phyloP scores from a whole-genome alignment of 2,329 filamentous ascomycete genomes.

The Fusarium xyrophilum region DNA sequence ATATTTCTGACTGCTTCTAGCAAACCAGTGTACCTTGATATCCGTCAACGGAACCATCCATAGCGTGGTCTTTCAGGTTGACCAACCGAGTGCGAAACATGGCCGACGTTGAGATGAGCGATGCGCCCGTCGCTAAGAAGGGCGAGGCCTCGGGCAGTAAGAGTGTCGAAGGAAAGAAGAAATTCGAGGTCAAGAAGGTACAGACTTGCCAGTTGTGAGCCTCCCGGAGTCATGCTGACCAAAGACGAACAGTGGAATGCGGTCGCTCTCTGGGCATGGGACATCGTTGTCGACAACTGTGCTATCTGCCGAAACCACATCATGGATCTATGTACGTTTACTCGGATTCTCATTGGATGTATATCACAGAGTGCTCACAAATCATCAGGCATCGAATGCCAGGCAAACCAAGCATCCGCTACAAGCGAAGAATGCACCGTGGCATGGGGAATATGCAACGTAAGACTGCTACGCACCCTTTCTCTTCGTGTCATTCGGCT shows the following conservation, averaged over 20 bases:
- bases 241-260: slow-evolving; percentile 82
- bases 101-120: slow-evolving; percentile 97
- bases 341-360: not conserved
- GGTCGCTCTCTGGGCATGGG: slow-evolving; percentile 98
- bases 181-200: slow-evolving; percentile 99
- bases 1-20: slow-evolving; percentile 9
- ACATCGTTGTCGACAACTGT: slow-evolving; percentile 99
- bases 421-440: slow-evolving; percentile 99
- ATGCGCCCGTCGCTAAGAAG: slow-evolving; percentile 72
- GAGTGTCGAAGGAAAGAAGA: slow-evolving; percentile 78
- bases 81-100: slow-evolving; percentile 55
- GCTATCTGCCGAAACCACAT: slow-evolving; percentile 99
- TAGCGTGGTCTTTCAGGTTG: not conserved
- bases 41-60: not conserved
- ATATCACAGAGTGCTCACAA: slow-evolving; percentile 17
- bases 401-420: slow-evolving; percentile 96
- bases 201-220: not conserved
- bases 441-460: slow-evolving; percentile 99
- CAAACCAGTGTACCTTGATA: not conserved
- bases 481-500: slow-evolving; percentile 38
- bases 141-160: slow-evolving; percentile 57
- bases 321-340: slow-evolving; percentile 88
- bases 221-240: slow-evolving; percentile 12
- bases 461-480: slow-evolving; percentile 55
- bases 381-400: slow-evolving; percentile 87